Base-by-base conservation (phyloP, 148 eudicot genomes). In the Rhododendron ferrugineum region DNA sequence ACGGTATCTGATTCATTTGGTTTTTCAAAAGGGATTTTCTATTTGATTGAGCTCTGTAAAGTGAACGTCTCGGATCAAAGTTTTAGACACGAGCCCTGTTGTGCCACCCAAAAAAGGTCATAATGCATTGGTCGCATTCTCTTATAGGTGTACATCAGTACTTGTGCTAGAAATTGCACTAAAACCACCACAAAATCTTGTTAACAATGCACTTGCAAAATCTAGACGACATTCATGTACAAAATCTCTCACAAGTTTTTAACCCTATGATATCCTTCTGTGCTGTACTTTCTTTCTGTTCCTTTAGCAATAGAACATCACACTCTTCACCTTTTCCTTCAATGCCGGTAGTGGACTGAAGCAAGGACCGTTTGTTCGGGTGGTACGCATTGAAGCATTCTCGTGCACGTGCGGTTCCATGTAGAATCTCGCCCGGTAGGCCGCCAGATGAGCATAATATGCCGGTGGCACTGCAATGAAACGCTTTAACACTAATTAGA, bases 391-490 rank as follows among this genome's bases (percentile, higher is more conserved):
- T 50, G 90, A 89, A 5, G 79, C 86, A 66, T 79, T 80, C 15
- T 91, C 92, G 11, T 89, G 86, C 15, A 54, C 42, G 30, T 94
- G 92, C 0, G 98, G 94, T 83, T 95, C 96, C 94, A 92, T 90
- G 88, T 95, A 95, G 88, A 93, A 95, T 66, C 98, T 87, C 20
- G 98, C 98, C 23, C 98, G 90, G 85, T 92, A 95, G 56, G 98
- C 98, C 76, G 98, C 98, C 54, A 95, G 87, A 88, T 95, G 98
- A 73, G 98, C 98, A 78, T 94, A 94, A 85, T 94, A 94, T 23
- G 96, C 98, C 6, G 98, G 96, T 54, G 98, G 98, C 83, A 95
- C 98, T 95, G 92, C 93, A 92, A 34, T 23, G 2, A 78, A 10
- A 73, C 20, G 20, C 23, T 22, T n/a, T 68, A 15, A 54, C 49